Evolutionary conservation across 441 rosid genomes (phyloP).

Genomic region (Bocquillonia castaneifolia): DNA sequence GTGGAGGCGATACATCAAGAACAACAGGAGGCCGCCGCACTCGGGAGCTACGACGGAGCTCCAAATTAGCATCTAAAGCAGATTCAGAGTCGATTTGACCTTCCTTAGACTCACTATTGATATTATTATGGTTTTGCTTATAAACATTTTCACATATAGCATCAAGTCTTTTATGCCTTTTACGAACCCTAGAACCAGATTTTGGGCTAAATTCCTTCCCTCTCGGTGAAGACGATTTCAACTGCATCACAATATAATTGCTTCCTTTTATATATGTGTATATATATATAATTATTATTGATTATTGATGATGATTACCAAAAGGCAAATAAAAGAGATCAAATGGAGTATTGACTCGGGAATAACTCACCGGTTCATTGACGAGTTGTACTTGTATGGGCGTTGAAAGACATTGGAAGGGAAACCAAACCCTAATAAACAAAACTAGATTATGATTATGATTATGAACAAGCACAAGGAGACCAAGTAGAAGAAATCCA

Average conservation of each 20-base stretch:
- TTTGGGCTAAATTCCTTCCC: slow-evolving; percentile 26
- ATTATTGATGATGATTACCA: no score
- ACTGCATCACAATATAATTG: slow-evolving; percentile 50
- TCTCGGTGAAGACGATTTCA: slow-evolving; percentile 41
- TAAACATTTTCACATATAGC: slow-evolving; percentile 77
- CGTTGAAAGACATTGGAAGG: not conserved
- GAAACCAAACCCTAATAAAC: slow-evolving; percentile 18
- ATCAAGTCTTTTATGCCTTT: slow-evolving; percentile 87
- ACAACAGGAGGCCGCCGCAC: slow-evolving; percentile 59
- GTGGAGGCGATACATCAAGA: slow-evolving; percentile 81
- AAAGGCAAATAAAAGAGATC: no score
- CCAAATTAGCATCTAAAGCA: slow-evolving; percentile 32
- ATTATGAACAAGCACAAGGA: no score
- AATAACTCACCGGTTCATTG: slow-evolving; percentile 16
- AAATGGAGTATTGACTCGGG: slow-evolving; percentile 12
- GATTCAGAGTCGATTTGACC: slow-evolving; percentile 24
- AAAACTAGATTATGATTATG: no score
- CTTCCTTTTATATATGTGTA: no score
- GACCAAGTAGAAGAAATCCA: slow-evolving; percentile 10
- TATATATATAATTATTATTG: no score
- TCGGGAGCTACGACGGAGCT: slow-evolving; percentile 75
- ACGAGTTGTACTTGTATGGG: slow-evolving; percentile 14
- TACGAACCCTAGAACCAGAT: slow-evolving; percentile 58
- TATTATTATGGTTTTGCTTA: slow-evolving; percentile 48
- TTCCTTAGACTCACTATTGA: slow-evolving; percentile 32